Percentiles rank a stretch among this genome's conserved stretches.
These are phyloP conservation scores for Rostrohypoxylon terebratum DNA, from an alignment of 495 filamentous ascomycete species.

Conservation along the genomic window DNA sequence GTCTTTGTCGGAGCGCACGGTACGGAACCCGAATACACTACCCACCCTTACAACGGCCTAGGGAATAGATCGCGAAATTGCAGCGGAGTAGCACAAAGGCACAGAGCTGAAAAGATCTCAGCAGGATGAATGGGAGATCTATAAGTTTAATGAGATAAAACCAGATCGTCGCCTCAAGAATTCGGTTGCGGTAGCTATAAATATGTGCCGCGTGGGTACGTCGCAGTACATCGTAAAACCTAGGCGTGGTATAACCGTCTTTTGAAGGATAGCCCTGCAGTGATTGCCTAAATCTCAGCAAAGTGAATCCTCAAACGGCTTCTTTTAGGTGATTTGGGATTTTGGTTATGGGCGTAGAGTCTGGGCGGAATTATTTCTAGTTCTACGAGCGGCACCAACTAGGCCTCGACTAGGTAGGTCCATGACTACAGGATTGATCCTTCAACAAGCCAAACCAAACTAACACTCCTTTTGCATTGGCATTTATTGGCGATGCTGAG, in stretches of 20 bases:
- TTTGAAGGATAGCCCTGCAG: not conserved
- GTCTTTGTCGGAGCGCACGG: not conserved
- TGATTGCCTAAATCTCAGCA: not conserved
- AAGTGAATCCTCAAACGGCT: not conserved
- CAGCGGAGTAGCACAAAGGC: not conserved
- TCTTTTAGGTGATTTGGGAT: not conserved
- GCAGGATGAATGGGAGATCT: conserved; percentile 1
- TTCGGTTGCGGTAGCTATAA: not conserved
- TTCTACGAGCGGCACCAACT: not conserved
- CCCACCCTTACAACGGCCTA: not conserved
- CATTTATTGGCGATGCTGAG: not conserved
- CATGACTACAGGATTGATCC: conserved; percentile 5
- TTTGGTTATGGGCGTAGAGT: too few relatives aligned
- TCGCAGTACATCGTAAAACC: not conserved
- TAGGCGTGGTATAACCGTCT: not conserved
- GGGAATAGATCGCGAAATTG: conserved; percentile 1
- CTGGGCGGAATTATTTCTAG: not conserved
- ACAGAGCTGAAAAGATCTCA: not conserved
- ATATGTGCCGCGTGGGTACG: conserved; percentile 1
- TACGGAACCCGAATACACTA: not conserved
- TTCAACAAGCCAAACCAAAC: not conserved
- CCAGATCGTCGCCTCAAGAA: not conserved
- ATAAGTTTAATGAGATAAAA: not conserved
- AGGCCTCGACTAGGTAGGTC: not conserved
- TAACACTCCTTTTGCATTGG: not conserved